A percentile compares a stretch with the other conserved stretches of the same genome.
These are phyloP conservation scores for Pestalotiopsis sp. DNA, from an alignment of 2,329 filamentous ascomycete genomes.

Conservation along the genomic window DNA sequence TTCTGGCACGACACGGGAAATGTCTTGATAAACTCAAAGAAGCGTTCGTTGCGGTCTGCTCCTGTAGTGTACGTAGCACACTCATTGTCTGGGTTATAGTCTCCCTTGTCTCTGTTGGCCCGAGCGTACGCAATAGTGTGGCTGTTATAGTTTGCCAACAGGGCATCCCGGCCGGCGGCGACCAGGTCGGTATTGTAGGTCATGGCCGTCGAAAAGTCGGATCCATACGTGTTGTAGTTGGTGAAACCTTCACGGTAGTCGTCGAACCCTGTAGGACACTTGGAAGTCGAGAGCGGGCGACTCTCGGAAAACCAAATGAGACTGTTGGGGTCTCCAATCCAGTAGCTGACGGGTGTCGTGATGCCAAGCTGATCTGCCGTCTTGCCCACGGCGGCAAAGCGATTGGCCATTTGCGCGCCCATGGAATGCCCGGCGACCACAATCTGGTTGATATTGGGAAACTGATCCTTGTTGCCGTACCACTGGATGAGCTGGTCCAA, in stretches of 20 bases:
- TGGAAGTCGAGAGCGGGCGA: conserved; percentile 12
- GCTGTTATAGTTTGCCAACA: conserved; percentile 13
- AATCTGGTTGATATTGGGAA: conserved; percentile 18
- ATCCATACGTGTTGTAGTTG: conserved; percentile 13
- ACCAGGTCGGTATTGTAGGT: conserved; percentile 16
- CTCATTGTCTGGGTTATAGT: conserved; percentile 6
- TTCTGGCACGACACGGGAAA: conserved; percentile 13
- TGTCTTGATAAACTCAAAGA: conserved; percentile 16
- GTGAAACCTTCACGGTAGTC: conserved; percentile 16
- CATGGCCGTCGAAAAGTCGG: conserved; percentile 3
- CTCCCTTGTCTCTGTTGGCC: conserved; percentile 14
- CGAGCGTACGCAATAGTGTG: conserved; percentile 16
- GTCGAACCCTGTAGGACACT: conserved; percentile 12
- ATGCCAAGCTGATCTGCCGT: conserved; percentile 7
- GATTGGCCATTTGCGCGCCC: conserved; percentile 16
- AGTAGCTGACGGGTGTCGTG: conserved; percentile 15
- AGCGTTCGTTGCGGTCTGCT: conserved; percentile 16
- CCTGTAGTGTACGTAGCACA: conserved; percentile 16
- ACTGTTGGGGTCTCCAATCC: conserved; percentile 17
- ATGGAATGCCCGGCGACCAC: conserved; percentile 17
- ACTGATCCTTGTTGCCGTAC: conserved; percentile 13
- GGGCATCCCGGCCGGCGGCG: conserved; percentile 8
- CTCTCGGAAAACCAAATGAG: conserved; percentile 12
- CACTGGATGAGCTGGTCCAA: conserved; percentile 17
- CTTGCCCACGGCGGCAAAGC: conserved; percentile 18